Evolutionary conservation across 148 eudicot species (phyloP).

Genomic region (Bassia scoparia): DNA sequence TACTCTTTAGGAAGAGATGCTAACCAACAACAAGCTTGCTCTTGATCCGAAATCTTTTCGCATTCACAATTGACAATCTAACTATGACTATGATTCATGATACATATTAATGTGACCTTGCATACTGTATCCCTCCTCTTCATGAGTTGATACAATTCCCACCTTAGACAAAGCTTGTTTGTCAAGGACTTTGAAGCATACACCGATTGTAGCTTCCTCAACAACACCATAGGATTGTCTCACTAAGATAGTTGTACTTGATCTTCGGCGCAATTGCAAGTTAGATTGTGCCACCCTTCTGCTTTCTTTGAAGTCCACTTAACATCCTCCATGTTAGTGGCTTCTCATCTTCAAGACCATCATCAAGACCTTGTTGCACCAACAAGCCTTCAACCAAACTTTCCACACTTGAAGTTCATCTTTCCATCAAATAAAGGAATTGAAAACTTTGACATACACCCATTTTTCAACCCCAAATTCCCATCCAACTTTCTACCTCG

Average conservation of each 20-base stretch:
- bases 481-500: too few relatives aligned
- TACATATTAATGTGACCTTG: background rate
- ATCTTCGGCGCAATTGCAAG: background rate
- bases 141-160: slow-evolving; percentile 5
- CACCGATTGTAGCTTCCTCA: background rate
- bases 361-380: background rate
- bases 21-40: background rate
- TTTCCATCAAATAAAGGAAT: too few relatives aligned
- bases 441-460: too few relatives aligned
- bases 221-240: background rate
- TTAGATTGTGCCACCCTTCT: background rate
- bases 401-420: too few relatives aligned
- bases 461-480: too few relatives aligned
- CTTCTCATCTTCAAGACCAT: background rate
- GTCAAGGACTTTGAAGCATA: slow-evolving; percentile 2
- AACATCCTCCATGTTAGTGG: background rate
- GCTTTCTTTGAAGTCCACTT: background rate
- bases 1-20: background rate
- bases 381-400: background rate
- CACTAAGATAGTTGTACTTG: background rate
- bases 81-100: too few relatives aligned
- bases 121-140: background rate
- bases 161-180: too few relatives aligned
- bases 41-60: slow-evolving; percentile 12
- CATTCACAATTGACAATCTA: background rate